These are phyloP conservation scores for Aspergillus ellipticus DNA, from an alignment of 495 filamentous ascomycete species.

Conservation along the genomic window DNA sequence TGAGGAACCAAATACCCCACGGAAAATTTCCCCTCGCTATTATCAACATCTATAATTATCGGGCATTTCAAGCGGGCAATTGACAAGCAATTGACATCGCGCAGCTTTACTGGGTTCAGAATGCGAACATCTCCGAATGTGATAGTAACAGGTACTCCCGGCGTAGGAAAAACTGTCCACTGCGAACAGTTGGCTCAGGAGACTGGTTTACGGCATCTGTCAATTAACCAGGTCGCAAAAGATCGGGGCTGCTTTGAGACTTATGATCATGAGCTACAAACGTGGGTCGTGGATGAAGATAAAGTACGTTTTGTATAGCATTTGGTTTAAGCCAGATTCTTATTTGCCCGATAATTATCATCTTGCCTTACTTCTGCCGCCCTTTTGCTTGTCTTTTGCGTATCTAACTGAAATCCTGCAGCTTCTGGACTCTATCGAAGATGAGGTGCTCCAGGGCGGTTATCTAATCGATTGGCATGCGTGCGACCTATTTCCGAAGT, in stretches of 20 bases:
- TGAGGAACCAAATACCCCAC: slow-evolving; percentile 12
- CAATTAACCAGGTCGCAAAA: slow-evolving; percentile 89
- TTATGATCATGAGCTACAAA: slow-evolving; percentile 77
- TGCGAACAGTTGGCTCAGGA: slow-evolving; percentile 71
- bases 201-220: slow-evolving; percentile 73
- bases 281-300: slow-evolving; percentile 95
- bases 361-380: not conserved
- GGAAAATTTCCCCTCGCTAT: slow-evolving; percentile 11
- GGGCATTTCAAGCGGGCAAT: not conserved
- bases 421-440: slow-evolving; percentile 86
- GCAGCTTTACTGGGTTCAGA: slow-evolving; percentile 15
- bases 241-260: slow-evolving; percentile 77
- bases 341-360: not conserved
- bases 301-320: slow-evolving; percentile 55
- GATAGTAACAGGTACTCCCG: slow-evolving; percentile 91
- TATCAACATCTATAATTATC: not conserved
- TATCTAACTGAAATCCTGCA: slow-evolving; percentile 29
- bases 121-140: slow-evolving; percentile 75
- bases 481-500: slow-evolving; percentile 90
- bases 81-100: not conserved
- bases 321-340: slow-evolving; percentile 3
- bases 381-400: slow-evolving; percentile 1
- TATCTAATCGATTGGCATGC: slow-evolving; percentile 98
- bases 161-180: slow-evolving; percentile 91
- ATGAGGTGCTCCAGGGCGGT: slow-evolving; percentile 74